Percentiles rank a stretch among this genome's conserved stretches.
Conservation (phyloP, 164 flowering plant species). For the Vitis amurensis region DNA sequence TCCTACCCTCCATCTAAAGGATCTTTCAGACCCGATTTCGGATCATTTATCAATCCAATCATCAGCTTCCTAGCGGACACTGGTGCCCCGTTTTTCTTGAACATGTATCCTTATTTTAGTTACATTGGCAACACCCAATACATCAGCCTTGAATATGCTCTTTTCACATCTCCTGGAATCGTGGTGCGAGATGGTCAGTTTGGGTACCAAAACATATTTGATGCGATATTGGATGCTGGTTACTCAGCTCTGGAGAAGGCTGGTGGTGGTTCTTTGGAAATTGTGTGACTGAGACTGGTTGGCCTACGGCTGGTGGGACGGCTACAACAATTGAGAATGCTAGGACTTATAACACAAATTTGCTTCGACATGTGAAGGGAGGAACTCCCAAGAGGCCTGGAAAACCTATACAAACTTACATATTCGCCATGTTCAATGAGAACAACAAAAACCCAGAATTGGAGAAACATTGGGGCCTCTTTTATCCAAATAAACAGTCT, state of each 20-base stretch:
- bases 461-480: slow-evolving; percentile 28
- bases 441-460: slow-evolving; percentile 15
- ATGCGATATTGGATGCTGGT: slow-evolving; percentile 17
- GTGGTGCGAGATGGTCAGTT: slow-evolving; percentile 4
- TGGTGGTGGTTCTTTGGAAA: slow-evolving; percentile 7
- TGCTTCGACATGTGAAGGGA: slow-evolving; percentile 16
- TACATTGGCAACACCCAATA: background rate
- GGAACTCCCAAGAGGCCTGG: slow-evolving; percentile 28
- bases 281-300: slow-evolving; percentile 27
- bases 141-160: slow-evolving; percentile 9
- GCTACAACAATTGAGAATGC: slow-evolving; percentile 18
- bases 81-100: slow-evolving; percentile 17
- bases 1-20: slow-evolving; percentile 32
- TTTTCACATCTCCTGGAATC: slow-evolving; percentile 1
- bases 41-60: slow-evolving; percentile 11
- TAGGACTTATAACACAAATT: slow-evolving; percentile 6
- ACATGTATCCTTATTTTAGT: slow-evolving; percentile 27
- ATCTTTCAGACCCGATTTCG: background rate
- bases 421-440: slow-evolving; percentile 34
- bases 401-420: slow-evolving; percentile 12
- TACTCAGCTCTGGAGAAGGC: slow-evolving; percentile 22
- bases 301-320: slow-evolving; percentile 18
- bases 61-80: slow-evolving; percentile 17
- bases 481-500: slow-evolving; percentile 13
- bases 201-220: slow-evolving; percentile 20